phyloP scores from a whole-genome alignment of 306 rosid genomes.

The Cucumis melo region DNA sequence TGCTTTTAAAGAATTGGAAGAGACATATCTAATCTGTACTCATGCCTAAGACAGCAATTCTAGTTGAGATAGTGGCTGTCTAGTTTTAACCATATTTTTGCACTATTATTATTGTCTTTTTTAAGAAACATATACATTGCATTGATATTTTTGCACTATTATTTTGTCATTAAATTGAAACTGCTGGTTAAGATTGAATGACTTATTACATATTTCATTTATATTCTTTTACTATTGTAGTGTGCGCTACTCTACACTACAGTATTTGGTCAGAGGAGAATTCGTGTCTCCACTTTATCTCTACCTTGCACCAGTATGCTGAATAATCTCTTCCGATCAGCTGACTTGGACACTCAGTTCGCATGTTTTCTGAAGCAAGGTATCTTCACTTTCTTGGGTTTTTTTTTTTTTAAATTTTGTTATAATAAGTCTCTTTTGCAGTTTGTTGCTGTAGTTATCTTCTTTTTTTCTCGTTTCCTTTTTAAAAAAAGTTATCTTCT shows the following conservation, averaged over 20 bases:
- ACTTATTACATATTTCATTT: not conserved
- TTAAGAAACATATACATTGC: not conserved
- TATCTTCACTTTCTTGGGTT: conserved; percentile 17
- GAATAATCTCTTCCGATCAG: conserved; percentile 88
- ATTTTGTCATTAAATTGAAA: not conserved
- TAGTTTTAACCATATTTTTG: not conserved
- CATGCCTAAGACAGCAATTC: not conserved
- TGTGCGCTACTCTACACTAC: conserved; percentile 99
- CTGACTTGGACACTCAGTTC: conserved; percentile 93
- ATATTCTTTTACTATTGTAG: conserved; percentile 24
- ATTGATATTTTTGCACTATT: not conserved
- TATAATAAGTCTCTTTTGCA: not conserved
- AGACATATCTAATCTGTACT: not conserved
- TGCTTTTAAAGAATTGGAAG: not conserved
- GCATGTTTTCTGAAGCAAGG: conserved; percentile 97
- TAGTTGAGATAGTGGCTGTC: not conserved
- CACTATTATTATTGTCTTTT: not conserved
- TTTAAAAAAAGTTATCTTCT: not conserved
- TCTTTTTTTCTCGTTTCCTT: not conserved
- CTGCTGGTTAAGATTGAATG: not conserved
- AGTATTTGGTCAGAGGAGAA: conserved; percentile 82
- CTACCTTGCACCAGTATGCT: conserved; percentile 95
- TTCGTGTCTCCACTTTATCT: conserved; percentile 76
- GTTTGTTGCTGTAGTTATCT: not conserved
- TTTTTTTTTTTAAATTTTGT: not conserved